Evolutionary conservation across 2,329 filamentous ascomycete species (phyloP).

Genomic region (Aspergillus fumigatus): DNA sequence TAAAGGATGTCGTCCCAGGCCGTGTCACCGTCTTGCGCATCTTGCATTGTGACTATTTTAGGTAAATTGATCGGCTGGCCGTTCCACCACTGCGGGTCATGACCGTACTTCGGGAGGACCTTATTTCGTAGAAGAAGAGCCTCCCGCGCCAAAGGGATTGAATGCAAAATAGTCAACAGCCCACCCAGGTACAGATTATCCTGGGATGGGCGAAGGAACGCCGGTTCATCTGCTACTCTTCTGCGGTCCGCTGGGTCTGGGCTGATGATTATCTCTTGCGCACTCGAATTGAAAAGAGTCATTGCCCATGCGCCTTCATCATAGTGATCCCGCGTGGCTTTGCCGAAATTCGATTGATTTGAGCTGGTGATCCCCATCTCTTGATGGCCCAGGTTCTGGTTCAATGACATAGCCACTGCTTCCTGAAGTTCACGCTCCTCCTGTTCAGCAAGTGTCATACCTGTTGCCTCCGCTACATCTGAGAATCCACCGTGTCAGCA

Average conservation of each 20-base stretch:
- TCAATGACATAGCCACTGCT: conserved; percentile 45
- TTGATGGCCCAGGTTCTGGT: conserved; percentile 44
- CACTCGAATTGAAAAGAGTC: conserved; percentile 44
- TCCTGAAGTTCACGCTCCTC: conserved; percentile 43
- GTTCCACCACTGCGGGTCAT: conserved; percentile 59
- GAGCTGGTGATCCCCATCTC: conserved; percentile 50
- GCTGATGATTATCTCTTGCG: conserved; percentile 52
- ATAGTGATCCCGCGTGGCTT: conserved; percentile 52
- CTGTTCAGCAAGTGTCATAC: conserved; percentile 38
- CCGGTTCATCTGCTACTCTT: conserved; percentile 47
- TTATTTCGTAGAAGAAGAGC: conserved; percentile 49
- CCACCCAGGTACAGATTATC: conserved; percentile 52
- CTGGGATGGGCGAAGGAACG: conserved; percentile 54
- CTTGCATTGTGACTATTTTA: conserved; percentile 46
- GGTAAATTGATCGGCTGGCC: conserved; percentile 49
- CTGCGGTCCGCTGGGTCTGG: conserved; percentile 48
- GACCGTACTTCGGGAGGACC: conserved; percentile 48
- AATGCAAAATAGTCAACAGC: conserved; percentile 58
- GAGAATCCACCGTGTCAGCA: conserved; percentile 13
- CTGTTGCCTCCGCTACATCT: conserved; percentile 19
- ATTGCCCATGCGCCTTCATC: conserved; percentile 54
- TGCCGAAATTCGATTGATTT: conserved; percentile 46
- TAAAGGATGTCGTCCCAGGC: conserved; percentile 47
- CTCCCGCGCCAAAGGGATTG: conserved; percentile 56
- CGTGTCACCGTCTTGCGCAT: conserved; percentile 28